Percentiles rank a stretch among this genome's conserved stretches.
These are phyloP conservation scores for Cephalotrichum gorgonifer DNA, from an alignment of 2,329 filamentous ascomycete species.

Conservation along the genomic window DNA sequence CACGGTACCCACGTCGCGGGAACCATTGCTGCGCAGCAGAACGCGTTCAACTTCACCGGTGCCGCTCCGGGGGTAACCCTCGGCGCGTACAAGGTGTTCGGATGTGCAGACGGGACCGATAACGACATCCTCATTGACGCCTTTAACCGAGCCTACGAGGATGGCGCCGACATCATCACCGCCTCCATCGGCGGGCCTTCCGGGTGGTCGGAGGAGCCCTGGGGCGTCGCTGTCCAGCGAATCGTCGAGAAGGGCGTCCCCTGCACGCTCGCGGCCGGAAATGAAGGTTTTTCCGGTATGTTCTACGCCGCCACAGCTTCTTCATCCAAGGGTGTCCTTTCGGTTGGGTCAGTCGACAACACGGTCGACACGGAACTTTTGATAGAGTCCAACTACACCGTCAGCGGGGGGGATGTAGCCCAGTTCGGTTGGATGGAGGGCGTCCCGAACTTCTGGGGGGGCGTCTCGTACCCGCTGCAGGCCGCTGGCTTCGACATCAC, in stretches of 20 bases:
- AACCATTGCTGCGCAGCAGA: constrained; percentile 47
- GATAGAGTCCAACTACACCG: constrained; percentile 27
- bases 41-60: constrained; percentile 38
- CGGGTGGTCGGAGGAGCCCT: constrained; percentile 42
- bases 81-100: constrained; percentile 47
- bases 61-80: constrained; percentile 45
- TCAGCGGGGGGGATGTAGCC: constrained; percentile 21
- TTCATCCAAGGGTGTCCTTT: constrained; percentile 33
- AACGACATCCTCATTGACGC: constrained; percentile 50
- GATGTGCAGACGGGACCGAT: constrained; percentile 36
- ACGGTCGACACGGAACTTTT: constrained; percentile 28
- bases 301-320: constrained; percentile 38
- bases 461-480: constrained; percentile 37
- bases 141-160: constrained; percentile 49
- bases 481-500: constrained; percentile 37
- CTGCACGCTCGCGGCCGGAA: constrained; percentile 42
- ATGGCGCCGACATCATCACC: constrained; percentile 45
- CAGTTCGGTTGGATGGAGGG: constrained; percentile 34
- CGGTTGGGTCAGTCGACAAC: constrained; percentile 42
- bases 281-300: constrained; percentile 32
- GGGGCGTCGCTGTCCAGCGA: constrained; percentile 36
- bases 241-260: constrained; percentile 44
- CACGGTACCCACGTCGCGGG: constrained; percentile 55
- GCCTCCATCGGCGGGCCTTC: constrained; percentile 39
- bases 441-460: constrained; percentile 27